Conservation (phyloP, 495 filamentous ascomycete species). For the Pyrenopolyporus hunteri region DNA sequence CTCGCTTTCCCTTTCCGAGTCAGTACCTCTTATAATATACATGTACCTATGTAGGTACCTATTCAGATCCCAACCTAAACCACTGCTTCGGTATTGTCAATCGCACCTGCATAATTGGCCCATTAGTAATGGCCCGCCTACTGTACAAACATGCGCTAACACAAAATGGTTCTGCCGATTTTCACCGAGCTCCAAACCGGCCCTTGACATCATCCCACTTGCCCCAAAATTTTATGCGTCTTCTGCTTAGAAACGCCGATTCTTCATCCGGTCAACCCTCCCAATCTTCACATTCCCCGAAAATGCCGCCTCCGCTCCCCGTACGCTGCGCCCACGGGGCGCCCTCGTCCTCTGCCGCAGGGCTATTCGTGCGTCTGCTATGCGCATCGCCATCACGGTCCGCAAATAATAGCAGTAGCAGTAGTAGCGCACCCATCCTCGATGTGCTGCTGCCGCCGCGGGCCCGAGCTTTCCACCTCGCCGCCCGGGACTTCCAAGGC, state of each 20-base stretch:
- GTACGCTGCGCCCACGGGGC: constrained; percentile 42
- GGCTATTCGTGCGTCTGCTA: constrained; percentile 49
- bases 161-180: constrained; percentile 9
- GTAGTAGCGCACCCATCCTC: constrained; percentile 37
- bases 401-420: neutral
- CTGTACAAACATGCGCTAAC: neutral
- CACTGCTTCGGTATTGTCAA: constrained; percentile 13
- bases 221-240: constrained; percentile 35
- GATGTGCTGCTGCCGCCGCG: constrained; percentile 46
- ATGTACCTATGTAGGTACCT: neutral
- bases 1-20: no score
- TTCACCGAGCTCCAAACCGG: constrained; percentile 15
- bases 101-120: constrained; percentile 25
- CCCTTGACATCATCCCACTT: constrained; percentile 52
- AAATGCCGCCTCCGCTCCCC: constrained; percentile 43
- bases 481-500: constrained; percentile 9
- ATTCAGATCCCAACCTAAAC: neutral
- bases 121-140: constrained; percentile 22
- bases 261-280: neutral
- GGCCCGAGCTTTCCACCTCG: constrained; percentile 17
- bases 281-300: neutral
- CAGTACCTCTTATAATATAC: neutral
- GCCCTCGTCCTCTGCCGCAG: constrained; percentile 44
- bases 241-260: constrained; percentile 37
- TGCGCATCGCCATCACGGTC: constrained; percentile 36